phyloP scores from a whole-genome alignment of 768 basidiomycete genomes.

The Rhizopogon salebrosus region DNA sequence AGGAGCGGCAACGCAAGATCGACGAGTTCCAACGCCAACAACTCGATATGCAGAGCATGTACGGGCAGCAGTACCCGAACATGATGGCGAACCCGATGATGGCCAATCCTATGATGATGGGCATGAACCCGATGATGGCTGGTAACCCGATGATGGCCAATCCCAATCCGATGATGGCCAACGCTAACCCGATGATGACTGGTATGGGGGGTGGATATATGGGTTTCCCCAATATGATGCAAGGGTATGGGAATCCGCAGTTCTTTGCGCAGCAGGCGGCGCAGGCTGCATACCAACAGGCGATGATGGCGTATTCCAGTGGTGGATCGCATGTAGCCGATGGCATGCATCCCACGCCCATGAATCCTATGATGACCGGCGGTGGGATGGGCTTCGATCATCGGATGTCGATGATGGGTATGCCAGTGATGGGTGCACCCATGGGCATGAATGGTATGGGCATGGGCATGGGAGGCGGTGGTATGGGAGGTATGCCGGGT shows the following conservation, averaged over 20 bases:
- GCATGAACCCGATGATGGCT: slow-evolving; percentile 49
- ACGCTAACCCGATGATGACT: slow-evolving; percentile 47
- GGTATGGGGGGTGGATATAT: slow-evolving; percentile 50
- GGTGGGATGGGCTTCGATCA: slow-evolving; percentile 58
- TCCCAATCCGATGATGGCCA: slow-evolving; percentile 46
- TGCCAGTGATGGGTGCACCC: slow-evolving; percentile 58
- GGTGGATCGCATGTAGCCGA: slow-evolving; percentile 74
- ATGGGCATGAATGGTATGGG: slow-evolving; percentile 37
- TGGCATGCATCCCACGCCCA: slow-evolving; percentile 33
- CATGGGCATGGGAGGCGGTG: slow-evolving; percentile 22
- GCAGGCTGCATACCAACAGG: slow-evolving; percentile 82
- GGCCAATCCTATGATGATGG: slow-evolving; percentile 64
- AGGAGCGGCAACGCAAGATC: slow-evolving; percentile 88
- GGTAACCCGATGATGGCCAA: slow-evolving; percentile 52
- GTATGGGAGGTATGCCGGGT: slow-evolving; percentile 29
- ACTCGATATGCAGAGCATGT: slow-evolving; percentile 85
- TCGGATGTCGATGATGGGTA: slow-evolving; percentile 78
- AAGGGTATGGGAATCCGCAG: slow-evolving; percentile 52
- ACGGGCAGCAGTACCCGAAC: slow-evolving; percentile 40
- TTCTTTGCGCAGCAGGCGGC: slow-evolving; percentile 84
- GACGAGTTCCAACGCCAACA: slow-evolving; percentile 89
- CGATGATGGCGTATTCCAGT: slow-evolving; percentile 70
- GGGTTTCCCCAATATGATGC: slow-evolving; percentile 38
- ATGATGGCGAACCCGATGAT: slow-evolving; percentile 65
- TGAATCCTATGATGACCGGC: slow-evolving; percentile 58